These are phyloP conservation scores for Bauhinia variegata DNA, from an alignment of 306 rosid genomes.

Conservation along the genomic window DNA sequence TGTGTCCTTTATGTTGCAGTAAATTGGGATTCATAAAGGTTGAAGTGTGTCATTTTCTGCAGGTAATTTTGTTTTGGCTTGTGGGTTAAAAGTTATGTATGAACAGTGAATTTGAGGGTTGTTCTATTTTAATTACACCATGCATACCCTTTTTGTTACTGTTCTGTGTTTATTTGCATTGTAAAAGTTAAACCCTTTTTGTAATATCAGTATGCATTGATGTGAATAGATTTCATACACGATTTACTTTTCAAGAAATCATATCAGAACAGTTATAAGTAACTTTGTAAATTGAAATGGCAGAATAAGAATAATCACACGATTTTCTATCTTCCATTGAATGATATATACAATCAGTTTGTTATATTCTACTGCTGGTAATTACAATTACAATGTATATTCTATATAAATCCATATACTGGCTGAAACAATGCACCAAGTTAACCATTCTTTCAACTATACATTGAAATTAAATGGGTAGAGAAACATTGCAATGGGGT, in stretches of 20 bases:
- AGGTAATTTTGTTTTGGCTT: conserved; percentile 32
- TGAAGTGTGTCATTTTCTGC: conserved; percentile 24
- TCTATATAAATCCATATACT: conserved; percentile 9
- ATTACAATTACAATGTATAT: conserved; percentile 31
- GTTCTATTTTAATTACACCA: no score
- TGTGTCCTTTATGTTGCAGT: conserved; percentile 42
- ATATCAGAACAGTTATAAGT: no score
- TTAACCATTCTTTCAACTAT: conserved; percentile 39
- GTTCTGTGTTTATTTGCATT: no score
- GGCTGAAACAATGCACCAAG: conserved; percentile 8
- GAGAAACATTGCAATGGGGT: conserved; percentile 14
- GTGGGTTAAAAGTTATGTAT: background rate
- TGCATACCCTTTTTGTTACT: no score
- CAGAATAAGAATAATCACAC: conserved; percentile 14
- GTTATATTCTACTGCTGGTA: conserved; percentile 2
- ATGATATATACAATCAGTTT: conserved; percentile 39
- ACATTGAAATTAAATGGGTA: conserved; percentile 36
- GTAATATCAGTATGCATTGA: no score
- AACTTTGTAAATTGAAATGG: conserved; percentile 1
- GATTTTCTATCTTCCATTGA: conserved; percentile 32
- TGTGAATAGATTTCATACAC: no score
- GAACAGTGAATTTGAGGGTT: no score
- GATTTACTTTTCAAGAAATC: no score
- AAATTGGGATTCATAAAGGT: conserved; percentile 22
- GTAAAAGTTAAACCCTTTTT: no score